Base-by-base conservation (phyloP, 371 early-diverging fungal genomes). In the Saksenaea vasiformis region DNA sequence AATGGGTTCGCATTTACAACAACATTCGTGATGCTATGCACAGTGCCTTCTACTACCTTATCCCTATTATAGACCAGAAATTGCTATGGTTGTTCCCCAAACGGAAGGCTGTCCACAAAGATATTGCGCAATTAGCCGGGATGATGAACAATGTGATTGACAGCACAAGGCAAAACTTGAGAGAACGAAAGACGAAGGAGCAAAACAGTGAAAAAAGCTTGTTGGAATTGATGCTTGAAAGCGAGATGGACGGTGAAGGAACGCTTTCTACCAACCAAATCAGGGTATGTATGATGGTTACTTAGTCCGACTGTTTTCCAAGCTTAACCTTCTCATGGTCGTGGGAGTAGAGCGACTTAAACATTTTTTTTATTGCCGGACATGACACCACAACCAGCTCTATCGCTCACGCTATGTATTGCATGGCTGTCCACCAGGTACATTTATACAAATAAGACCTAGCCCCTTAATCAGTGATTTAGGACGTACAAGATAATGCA, bases 51-150 rank as follows among this genome's bases (percentile, higher is more conserved):
- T 80, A 70, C 53, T 69, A 74, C 35, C 54, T 85, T 37, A 76
- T 87, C 17, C 86, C 87, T 11, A 58, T 68, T 27, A 73, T 85
- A 13, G 87, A 86, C 31, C 56, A 68, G 28, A 66, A 62, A 5
- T 47, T 67, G 3, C 38, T 69, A 0, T 57, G 58, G 27, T 41
- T 76, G 56, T 70, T 77, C n/a, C 66, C 63, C 1, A 61, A 62
- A n/a, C 47, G 77, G 65, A 26, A 69, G 36, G 15, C 57, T 22
- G 31, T 62, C 0, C 77, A 77, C 39, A 43, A 64, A 0, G 64
- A 67, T 24, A 24, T 77, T 14, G 35, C 54, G 0, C 51, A 54
- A 9, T 67, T 73, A 31, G 39, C 62, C 22, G 38, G 15, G 7
- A 68, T 73, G 38, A 22, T 77, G 7, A 64, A 67, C 43, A 27